Evolutionary conservation across 768 basidiomycete genomes (phyloP).

Genomic region (Obba rivulosa): DNA sequence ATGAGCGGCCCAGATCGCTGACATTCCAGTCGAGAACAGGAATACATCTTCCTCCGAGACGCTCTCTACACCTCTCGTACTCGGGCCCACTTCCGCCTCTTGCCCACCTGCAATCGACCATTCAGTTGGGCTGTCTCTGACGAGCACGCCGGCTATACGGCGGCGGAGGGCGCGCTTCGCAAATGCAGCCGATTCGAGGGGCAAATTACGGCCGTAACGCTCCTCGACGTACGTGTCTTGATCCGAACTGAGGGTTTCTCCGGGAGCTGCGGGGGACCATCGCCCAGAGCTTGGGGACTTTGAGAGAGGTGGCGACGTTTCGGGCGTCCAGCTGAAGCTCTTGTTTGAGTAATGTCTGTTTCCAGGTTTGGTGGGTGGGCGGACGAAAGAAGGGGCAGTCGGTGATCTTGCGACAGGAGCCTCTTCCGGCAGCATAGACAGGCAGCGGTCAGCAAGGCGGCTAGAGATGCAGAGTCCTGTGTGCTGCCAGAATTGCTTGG

Average conservation of each 20-base stretch:
- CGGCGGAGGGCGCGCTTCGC: constrained; percentile 87
- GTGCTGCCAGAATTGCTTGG: constrained; percentile 97
- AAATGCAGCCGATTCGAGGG: constrained; percentile 60
- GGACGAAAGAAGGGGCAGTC: constrained; percentile 11
- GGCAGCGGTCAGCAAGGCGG: constrained; percentile 77
- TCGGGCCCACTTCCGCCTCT: constrained; percentile 50
- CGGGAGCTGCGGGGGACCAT: not conserved
- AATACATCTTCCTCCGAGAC: constrained; percentile 86
- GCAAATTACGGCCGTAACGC: constrained; percentile 89
- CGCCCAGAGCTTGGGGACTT: no score
- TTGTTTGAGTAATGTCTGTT: constrained; percentile 59
- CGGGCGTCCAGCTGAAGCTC: constrained; percentile 13
- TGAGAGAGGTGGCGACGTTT: constrained; percentile 6
- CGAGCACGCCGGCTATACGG: constrained; percentile 81
- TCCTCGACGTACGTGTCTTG: constrained; percentile 83
- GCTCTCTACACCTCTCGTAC: constrained; percentile 59
- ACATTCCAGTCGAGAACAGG: constrained; percentile 85
- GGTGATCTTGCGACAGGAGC: not conserved
- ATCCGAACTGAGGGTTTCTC: constrained; percentile 55
- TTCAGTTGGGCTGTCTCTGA: constrained; percentile 50
- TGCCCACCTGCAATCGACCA: constrained; percentile 38
- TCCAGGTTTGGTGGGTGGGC: constrained; percentile 35
- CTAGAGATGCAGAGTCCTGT: constrained; percentile 87
- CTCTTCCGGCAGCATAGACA: constrained; percentile 56
- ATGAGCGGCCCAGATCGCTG: constrained; percentile 91